A percentile compares a stretch with the other conserved stretches of the same genome.
phyloP scores from a whole-genome alignment of 1,284 basidiomycete species.

The Cryptococcus jaspeensis region DNA sequence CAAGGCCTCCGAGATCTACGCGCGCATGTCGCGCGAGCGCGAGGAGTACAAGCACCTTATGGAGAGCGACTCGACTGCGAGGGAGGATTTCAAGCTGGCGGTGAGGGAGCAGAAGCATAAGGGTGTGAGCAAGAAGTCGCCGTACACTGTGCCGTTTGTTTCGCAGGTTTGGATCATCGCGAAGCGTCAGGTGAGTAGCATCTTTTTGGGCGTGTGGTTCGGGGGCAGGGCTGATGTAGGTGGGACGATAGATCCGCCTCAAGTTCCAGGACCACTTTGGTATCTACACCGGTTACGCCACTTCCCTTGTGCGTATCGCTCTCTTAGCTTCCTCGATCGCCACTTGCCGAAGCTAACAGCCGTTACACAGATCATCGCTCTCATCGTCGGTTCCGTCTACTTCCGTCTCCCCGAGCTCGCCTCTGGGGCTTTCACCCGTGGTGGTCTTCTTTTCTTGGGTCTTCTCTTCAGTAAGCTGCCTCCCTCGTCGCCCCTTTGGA shows the following conservation, averaged over 20 bases:
- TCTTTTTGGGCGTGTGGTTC: conserved; percentile 22
- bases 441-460: conserved; percentile 74
- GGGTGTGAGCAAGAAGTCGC: conserved; percentile 77
- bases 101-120: conserved; percentile 73
- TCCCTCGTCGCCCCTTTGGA: conserved; percentile 12
- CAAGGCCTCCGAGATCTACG: conserved; percentile 58
- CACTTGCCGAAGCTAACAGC: no score
- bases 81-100: conserved; percentile 72
- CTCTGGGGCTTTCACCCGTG: conserved; percentile 80
- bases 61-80: conserved; percentile 62
- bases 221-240: neutral
- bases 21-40: conserved; percentile 57
- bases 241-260: conserved; percentile 39
- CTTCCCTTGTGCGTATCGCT: conserved; percentile 50
- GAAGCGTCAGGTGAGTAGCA: conserved; percentile 71
- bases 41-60: conserved; percentile 66
- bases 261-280: conserved; percentile 78
- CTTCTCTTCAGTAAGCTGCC: conserved; percentile 68
- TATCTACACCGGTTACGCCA: conserved; percentile 66
- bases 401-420: conserved; percentile 70
- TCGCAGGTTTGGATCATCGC: conserved; percentile 72
- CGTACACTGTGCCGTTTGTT: conserved; percentile 78
- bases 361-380: conserved; percentile 48
- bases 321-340: no score
- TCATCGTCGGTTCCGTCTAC: conserved; percentile 75